Base-by-base conservation (phyloP, 345 rosid genomes). In the Excoecaria cochinchinensis region DNA sequence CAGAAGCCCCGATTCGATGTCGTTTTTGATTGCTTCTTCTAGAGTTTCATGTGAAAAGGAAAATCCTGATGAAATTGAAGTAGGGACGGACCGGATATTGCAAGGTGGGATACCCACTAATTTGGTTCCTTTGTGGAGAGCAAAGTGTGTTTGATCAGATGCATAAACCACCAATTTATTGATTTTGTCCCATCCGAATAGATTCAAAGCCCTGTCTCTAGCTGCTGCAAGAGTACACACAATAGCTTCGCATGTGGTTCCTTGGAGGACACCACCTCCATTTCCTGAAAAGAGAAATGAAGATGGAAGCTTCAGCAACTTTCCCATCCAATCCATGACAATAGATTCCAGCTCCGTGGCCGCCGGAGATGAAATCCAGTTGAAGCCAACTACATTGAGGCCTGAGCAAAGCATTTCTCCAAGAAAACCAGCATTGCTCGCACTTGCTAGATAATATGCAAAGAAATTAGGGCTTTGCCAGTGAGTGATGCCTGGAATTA, bases 381-480 rank as follows among this genome's bases (percentile, higher is more conserved):
- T 77, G 71, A 83, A 83, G 3, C 83, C 83, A 19, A 76, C 74
- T 0, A 76, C 73, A 25, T 72, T 73, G 11, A 82, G 52, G 25
- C 82, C 80, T 7, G 82, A 65, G 47, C 79, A 74, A 11, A 77
- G 74, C 82, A 82, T 78, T 3, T 79, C 86, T 19, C 59, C 84
- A 4, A 80, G 69, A 68, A 84, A 74, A 1, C 84, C 86, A 21
- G 82, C 82, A 52, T 77, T 80, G 82, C 84, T 83, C 6, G 76
- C 78, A 40, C 39, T 80, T 55, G 80, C 71, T 9, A 53, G 84
- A 71, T 80, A 84, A 24, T 71, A 83, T 11, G 67, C 81, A n/a
- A 84, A 81, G 77, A 69, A 78, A 17, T 46, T 78, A 0, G 84
- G 84, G 44, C 82, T 81, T 50, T 72, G 84, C 86, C 86, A 84